These are phyloP conservation scores for Harrya chromipes DNA, from an alignment of 768 basidiomycete species.

Conservation along the genomic window DNA sequence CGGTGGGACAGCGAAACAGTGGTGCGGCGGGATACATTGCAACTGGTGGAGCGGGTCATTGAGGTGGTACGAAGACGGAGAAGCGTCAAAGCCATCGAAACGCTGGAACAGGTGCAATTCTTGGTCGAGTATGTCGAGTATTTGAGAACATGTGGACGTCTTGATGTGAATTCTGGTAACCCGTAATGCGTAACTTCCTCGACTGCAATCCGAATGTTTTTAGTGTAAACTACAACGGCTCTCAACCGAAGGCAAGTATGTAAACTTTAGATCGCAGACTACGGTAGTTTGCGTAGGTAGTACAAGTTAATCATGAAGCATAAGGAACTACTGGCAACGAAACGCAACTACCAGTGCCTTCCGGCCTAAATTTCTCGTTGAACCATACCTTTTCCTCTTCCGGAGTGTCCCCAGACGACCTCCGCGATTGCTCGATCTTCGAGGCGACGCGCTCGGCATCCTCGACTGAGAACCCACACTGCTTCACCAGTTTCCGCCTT, in stretches of 20 bases:
- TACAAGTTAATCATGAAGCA: neutral
- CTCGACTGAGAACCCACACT: conserved; percentile 20
- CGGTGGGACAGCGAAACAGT: conserved; percentile 22
- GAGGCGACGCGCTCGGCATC: conserved; percentile 19
- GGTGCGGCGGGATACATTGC: conserved; percentile 48
- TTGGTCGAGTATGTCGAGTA: conserved; percentile 73
- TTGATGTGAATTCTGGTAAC: neutral
- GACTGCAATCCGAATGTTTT: neutral
- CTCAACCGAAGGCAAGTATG: neutral
- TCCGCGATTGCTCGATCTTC: conserved; percentile 18
- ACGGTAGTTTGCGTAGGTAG: neutral
- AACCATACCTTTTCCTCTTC: conserved; percentile 21
- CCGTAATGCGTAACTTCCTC: neutral
- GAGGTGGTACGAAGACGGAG: conserved; percentile 68
- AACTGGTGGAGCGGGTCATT: conserved; percentile 72
- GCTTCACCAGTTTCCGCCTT: conserved; percentile 21
- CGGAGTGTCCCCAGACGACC: neutral
- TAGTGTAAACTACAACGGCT: conserved; percentile 1
- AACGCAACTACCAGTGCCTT: conserved; percentile 5
- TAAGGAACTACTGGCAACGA: conserved; percentile 14
- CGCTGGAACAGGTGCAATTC: conserved; percentile 88
- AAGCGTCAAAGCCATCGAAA: conserved; percentile 90
- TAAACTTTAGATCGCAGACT: neutral
- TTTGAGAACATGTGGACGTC: conserved; percentile 33
- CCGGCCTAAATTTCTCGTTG: conserved; percentile 13